Evolutionary conservation across 2,329 filamentous ascomycete species (phyloP).

Genomic region (Aspergillus awamori): DNA sequence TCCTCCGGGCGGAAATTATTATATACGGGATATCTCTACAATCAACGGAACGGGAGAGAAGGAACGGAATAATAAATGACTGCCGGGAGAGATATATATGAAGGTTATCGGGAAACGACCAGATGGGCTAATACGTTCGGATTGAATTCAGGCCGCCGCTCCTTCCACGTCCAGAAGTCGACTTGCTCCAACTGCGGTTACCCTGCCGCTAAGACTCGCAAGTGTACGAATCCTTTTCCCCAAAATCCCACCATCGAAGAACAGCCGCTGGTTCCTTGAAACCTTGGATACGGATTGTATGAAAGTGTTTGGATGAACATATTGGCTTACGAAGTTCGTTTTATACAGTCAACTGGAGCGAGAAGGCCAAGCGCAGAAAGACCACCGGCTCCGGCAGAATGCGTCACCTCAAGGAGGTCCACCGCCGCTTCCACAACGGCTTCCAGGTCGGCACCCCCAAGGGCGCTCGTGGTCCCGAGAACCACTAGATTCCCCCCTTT

Average conservation of each 20-base stretch:
- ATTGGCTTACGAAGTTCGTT: slow-evolving; percentile 34
- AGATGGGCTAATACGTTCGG: slow-evolving; percentile 35
- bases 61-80: slow-evolving; percentile 13
- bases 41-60: slow-evolving; percentile 2
- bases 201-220: slow-evolving; percentile 93
- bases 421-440: slow-evolving; percentile 95
- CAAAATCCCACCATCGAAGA: neutral
- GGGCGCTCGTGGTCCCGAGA: slow-evolving; percentile 70
- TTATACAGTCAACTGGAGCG: slow-evolving; percentile 90
- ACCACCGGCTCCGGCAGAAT: slow-evolving; percentile 96
- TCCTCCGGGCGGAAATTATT: slow-evolving; percentile 20
- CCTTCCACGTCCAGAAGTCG: slow-evolving; percentile 99
- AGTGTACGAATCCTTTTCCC: slow-evolving; percentile 72
- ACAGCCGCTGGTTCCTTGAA: neutral
- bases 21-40: slow-evolving; percentile 7
- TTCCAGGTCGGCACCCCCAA: slow-evolving; percentile 91
- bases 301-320: slow-evolving; percentile 4
- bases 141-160: slow-evolving; percentile 73
- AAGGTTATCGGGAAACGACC: neutral
- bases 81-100: slow-evolving; percentile 1
- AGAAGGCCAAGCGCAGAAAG: slow-evolving; percentile 99
- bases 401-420: slow-evolving; percentile 89
- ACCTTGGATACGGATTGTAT: neutral
- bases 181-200: slow-evolving; percentile 96
- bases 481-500: slow-evolving; percentile 41